Base-by-base conservation (phyloP, 257 asterid genomes). In the Mentha longifolia region DNA sequence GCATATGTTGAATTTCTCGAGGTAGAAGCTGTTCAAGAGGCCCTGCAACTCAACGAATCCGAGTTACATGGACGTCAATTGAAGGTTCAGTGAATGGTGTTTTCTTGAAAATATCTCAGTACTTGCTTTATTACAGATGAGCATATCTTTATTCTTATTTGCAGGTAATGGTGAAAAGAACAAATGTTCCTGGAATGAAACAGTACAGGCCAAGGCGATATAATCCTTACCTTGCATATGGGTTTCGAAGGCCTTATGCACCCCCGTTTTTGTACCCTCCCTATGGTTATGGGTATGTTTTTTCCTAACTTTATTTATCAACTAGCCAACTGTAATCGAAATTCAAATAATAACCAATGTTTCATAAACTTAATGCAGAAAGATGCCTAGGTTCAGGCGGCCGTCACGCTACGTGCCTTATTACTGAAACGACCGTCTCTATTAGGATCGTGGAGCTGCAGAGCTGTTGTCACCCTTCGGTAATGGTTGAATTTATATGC, bases 151-250 rank as follows among this genome's bases (percentile, higher is more conserved):
- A 51, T 50, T 47, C 17, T 75, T n/a, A 17, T 20, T 51, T 76
- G 68, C 79, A 93, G 98, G 98, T 93, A 74, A 89, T 76, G 83
- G 84, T 84, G 51, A 93, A 91, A 76, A 93, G 98, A 77, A 93
- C 98, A 33, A 91, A 93, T 70, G 95, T 93, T 70, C 98, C 98
- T 50, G 98, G 98, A 58, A 89, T 93, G 98, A 93, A 93, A 82
- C 98, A 91, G 81, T 87, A 31, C 67, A 88, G 95, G 6, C 74
- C 79, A 22, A 91, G 98, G 78, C 88, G 96, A 30, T 85, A 79
- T 82, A 89, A 82, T 74, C 96, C 97, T 61, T 89, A 85, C 74
- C 22, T 74, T 45, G 83, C 85, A 9, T 83, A 73, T 62, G 91
- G 97, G 65, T 85, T 49, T 77, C 79, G 98, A 79, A 85, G 98